Evolutionary conservation across 371 early-diverging fungal species (phyloP), one percentile per base, ranked within the genome.

Genomic region (Mucor velutinosus): DNA sequence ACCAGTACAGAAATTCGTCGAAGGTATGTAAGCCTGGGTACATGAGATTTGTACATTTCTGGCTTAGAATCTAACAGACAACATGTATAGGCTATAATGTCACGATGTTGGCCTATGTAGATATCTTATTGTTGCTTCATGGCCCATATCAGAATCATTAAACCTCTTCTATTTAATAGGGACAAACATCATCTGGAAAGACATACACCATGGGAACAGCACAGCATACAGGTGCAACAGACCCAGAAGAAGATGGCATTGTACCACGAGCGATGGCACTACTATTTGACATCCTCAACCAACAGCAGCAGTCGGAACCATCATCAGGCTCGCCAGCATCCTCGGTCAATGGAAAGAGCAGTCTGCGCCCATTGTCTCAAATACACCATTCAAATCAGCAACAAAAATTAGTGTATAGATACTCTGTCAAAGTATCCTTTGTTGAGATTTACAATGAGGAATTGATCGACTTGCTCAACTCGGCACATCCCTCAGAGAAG

Each of bases 361-460:
- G 58, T 53, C n/a, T 66, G 43, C 67, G 67, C 1, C 67, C 64
- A 17, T 51, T 64, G 4, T 56, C 67, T 35, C 70, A 41, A 15
- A 17, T 37, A 35, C 21, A 51, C 15, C 19, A 58, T 23, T 51
- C 51, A 14, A 61, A 43, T n/a, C 41, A 65, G 19, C 59, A 66
- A 58, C 69, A 64, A 55, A 55, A 57, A 37, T 67, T 60, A 37
- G 65, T 59, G 10, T 70, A 71, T 35, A 70, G 85, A 15, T 87
- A 82, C 58, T 76, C 83, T 19, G 81, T 90, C 45, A 83, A 77
- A 53, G 84, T 87, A 2, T 86, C 91, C 25, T 97, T 93, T 83
- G 79, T 97, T 7, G 99, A 99, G 76, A 88, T 99, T 37, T 99
- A 99, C 79, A 99, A 99, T 76, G 99, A 99, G 80, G 95, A 95